Evolutionary conservation across 2,329 filamentous ascomycete genomes (phyloP).

Genomic region (Diplocarpon rosae): DNA sequence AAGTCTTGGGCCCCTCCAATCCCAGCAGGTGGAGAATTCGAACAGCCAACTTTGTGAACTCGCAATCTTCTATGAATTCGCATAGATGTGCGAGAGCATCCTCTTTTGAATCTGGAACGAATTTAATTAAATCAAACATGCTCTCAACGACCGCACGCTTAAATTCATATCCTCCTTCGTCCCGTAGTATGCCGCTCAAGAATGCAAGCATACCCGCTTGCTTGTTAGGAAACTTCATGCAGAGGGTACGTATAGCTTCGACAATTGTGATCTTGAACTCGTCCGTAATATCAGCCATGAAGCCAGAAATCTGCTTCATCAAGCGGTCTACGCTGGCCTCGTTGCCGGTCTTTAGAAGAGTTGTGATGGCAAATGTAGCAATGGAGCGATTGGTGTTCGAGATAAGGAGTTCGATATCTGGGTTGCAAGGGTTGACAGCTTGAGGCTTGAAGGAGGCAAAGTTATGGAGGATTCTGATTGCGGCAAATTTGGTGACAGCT

Average conservation of each 20-base stretch:
- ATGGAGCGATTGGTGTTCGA: conserved; percentile 96
- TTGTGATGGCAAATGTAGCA: conserved; percentile 96
- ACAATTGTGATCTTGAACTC: conserved; percentile 99
- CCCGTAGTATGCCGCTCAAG: conserved; percentile 89
- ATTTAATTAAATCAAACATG: conserved; percentile 99
- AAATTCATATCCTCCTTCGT: conserved; percentile 97
- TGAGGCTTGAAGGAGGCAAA: conserved; percentile 95
- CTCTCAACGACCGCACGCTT: conserved; percentile 96
- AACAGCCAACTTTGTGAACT: conserved; percentile 96
- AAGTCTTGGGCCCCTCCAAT: conserved; percentile 87
- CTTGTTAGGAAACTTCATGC: conserved; percentile 95
- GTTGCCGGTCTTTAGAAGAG: conserved; percentile 94
- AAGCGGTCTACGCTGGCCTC: conserved; percentile 92
- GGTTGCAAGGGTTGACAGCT: conserved; percentile 87
- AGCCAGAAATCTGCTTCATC: conserved; percentile 96
- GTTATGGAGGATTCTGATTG: conserved; percentile 89
- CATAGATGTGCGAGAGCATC: conserved; percentile 87
- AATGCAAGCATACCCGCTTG: conserved; percentile 97
- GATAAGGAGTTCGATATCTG: conserved; percentile 92
- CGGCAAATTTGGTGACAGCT: conserved; percentile 93
- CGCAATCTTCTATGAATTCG: conserved; percentile 98
- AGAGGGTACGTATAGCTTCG: conserved; percentile 91
- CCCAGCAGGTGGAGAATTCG: conserved; percentile 90
- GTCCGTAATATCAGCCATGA: conserved; percentile 98
- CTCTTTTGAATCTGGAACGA: conserved; percentile 78